Percentiles rank a stretch among this genome's conserved stretches.
phyloP scores from a whole-genome alignment of 2,329 filamentous ascomycete species.

The Diaporthe batatas region DNA sequence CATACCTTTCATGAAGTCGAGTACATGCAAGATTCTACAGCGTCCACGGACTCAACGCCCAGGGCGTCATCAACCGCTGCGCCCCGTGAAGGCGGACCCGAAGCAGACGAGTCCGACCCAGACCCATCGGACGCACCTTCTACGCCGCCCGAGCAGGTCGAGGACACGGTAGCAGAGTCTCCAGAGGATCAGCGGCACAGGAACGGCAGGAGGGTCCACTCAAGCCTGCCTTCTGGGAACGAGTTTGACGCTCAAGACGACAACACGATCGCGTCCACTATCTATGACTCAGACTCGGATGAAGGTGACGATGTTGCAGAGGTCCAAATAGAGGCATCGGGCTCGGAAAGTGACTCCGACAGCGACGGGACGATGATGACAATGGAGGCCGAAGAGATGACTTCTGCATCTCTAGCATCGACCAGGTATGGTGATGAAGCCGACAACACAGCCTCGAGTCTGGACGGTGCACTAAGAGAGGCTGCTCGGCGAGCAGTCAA shows the following conservation, averaged over 20 bases:
- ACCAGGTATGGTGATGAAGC: conserved; percentile 68
- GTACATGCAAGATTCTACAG: conserved; percentile 87
- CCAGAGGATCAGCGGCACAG: conserved; percentile 76
- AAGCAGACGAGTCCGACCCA: conserved; percentile 53
- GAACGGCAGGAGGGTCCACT: conserved; percentile 73
- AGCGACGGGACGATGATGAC: conserved; percentile 87
- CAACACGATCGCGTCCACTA: conserved; percentile 80
- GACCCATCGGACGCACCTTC: conserved; percentile 71
- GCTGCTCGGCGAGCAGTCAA: conserved; percentile 83
- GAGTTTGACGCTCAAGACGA: conserved; percentile 66
- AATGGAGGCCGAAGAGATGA: conserved; percentile 83
- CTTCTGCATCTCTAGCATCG: conserved; percentile 75
- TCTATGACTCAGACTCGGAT: conserved; percentile 78
- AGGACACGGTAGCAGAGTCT: conserved; percentile 69
- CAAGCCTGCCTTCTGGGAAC: conserved; percentile 73
- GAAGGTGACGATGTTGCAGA: conserved; percentile 67
- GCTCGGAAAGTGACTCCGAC: conserved; percentile 66
- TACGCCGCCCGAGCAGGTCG: conserved; percentile 71
- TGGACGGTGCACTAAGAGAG: conserved; percentile 83
- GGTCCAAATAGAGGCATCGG: conserved; percentile 63
- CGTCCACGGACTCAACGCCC: conserved; percentile 78
- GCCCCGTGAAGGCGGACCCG: conserved; percentile 45
- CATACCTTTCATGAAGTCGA: conserved; percentile 98
- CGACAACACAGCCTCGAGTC: conserved; percentile 74
- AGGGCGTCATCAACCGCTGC: conserved; percentile 73